Evolutionary conservation across 2,329 filamentous ascomycete species (phyloP).

Genomic region (Phaeosphaeriaceae sp.): DNA sequence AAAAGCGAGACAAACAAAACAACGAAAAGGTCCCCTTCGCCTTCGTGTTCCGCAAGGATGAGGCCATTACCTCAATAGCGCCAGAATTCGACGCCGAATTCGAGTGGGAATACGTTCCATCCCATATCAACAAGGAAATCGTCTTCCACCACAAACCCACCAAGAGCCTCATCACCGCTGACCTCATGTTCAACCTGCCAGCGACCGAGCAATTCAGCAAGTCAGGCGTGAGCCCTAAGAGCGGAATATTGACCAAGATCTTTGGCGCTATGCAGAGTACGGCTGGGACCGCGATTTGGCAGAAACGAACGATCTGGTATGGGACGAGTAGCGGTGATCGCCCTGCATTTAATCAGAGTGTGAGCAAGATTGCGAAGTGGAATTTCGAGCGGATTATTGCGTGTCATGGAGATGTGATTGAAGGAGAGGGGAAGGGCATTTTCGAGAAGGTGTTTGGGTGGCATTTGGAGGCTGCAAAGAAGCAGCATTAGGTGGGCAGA

Average conservation of each 20-base stretch:
- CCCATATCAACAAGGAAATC: slow-evolving; percentile 83
- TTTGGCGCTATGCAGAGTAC: slow-evolving; percentile 65
- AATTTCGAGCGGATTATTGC: slow-evolving; percentile 86
- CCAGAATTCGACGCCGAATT: slow-evolving; percentile 88
- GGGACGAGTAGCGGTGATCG: slow-evolving; percentile 66
- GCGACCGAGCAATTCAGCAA: slow-evolving; percentile 78
- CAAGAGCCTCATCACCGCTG: slow-evolving; percentile 81
- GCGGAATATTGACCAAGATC: slow-evolving; percentile 66
- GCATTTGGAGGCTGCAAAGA: slow-evolving; percentile 65
- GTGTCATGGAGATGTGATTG: slow-evolving; percentile 91
- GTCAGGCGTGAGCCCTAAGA: slow-evolving; percentile 59
- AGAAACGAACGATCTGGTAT: slow-evolving; percentile 87
- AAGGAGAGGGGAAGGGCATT: slow-evolving; percentile 73
- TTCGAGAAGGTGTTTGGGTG: slow-evolving; percentile 83
- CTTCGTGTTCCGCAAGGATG: slow-evolving; percentile 61
- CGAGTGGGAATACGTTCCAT: slow-evolving; percentile 79
- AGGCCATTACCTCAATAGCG: slow-evolving; percentile 60
- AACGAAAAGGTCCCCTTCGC: slow-evolving; percentile 68
- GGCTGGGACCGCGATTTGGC: slow-evolving; percentile 65
- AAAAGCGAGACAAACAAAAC: slow-evolving; percentile 73
- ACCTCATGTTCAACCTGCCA: slow-evolving; percentile 91
- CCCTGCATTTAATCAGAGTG: slow-evolving; percentile 70
- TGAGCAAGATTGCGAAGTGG: slow-evolving; percentile 75
- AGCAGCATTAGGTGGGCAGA: slow-evolving; percentile 9
- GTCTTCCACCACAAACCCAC: slow-evolving; percentile 85